Conservation (phyloP, 163 green algal genomes). For the Chlamydomonas reinhardtii region DNA sequence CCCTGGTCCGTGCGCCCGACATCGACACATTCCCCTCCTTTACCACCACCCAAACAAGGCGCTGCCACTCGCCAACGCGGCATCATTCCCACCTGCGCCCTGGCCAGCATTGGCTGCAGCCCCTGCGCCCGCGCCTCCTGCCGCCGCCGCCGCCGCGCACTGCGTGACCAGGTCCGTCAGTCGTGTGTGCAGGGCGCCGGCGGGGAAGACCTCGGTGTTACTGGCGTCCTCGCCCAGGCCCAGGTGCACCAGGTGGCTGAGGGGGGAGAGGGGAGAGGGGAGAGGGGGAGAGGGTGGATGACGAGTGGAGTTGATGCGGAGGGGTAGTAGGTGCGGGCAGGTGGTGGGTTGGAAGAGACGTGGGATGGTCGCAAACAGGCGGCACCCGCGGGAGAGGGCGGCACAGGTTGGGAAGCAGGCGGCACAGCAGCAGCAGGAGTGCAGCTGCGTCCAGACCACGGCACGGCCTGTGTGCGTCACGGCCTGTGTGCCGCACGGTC, state of each 20-base stretch:
- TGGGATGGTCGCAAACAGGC: too few relatives aligned
- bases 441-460: too few relatives aligned
- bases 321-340: neutral
- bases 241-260: constrained; percentile 40
- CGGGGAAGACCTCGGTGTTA: constrained; percentile 20
- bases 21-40: too few relatives aligned
- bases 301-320: too few relatives aligned
- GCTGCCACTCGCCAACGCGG: neutral
- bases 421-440: too few relatives aligned
- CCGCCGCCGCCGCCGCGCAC: neutral
- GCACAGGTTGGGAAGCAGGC: too few relatives aligned
- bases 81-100: neutral
- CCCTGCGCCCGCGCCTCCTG: neutral
- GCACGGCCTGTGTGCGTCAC: too few relatives aligned
- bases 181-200: constrained; percentile 8
- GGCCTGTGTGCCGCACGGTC: too few relatives aligned
- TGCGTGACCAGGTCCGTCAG: neutral
- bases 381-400: too few relatives aligned
- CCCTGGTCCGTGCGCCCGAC: too few relatives aligned
- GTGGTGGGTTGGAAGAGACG: too few relatives aligned
- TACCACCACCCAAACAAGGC: too few relatives aligned
- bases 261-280: neutral
- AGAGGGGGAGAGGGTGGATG: neutral
- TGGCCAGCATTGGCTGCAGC: neutral
- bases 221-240: constrained; percentile 31